phyloP scores from a whole-genome alignment of 768 basidiomycete genomes.

The Lactifluus pinguis region DNA sequence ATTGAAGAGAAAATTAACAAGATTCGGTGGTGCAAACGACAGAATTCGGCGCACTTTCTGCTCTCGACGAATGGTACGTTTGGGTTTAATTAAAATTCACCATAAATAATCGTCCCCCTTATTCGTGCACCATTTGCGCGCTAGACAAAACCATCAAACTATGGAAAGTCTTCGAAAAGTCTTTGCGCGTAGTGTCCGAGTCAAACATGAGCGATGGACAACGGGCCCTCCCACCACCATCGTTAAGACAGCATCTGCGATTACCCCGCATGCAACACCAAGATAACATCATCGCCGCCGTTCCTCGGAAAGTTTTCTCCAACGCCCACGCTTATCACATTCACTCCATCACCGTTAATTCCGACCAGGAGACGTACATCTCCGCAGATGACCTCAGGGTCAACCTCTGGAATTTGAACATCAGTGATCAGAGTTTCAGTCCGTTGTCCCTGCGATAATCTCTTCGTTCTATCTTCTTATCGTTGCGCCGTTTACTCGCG shows the following conservation, averaged over 20 bases:
- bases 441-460: constrained; percentile 29
- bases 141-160: constrained; percentile 99
- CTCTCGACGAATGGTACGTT: constrained; percentile 88
- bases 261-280: constrained; percentile 89
- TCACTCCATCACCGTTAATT: constrained; percentile 99
- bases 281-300: constrained; percentile 97
- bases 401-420: constrained; percentile 98
- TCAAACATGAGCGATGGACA: constrained; percentile 87
- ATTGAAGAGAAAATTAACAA: constrained; percentile 99
- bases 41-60: constrained; percentile 95
- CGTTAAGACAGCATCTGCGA: constrained; percentile 50
- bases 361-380: constrained; percentile 98
- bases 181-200: constrained; percentile 89
- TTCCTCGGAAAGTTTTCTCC: constrained; percentile 96
- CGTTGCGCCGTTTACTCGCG: not conserved
- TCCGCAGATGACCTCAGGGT: constrained; percentile 97
- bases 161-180: constrained; percentile 99
- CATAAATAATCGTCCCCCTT: not conserved
- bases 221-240: constrained; percentile 57
- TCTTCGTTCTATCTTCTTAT: not conserved
- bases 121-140: not conserved
- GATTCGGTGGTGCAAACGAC: constrained; percentile 99
- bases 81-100: constrained; percentile 3
- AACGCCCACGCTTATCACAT: constrained; percentile 99
- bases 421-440: constrained; percentile 99